Conservation (phyloP, 139 green algal species). For the Eudorina sp. region DNA sequence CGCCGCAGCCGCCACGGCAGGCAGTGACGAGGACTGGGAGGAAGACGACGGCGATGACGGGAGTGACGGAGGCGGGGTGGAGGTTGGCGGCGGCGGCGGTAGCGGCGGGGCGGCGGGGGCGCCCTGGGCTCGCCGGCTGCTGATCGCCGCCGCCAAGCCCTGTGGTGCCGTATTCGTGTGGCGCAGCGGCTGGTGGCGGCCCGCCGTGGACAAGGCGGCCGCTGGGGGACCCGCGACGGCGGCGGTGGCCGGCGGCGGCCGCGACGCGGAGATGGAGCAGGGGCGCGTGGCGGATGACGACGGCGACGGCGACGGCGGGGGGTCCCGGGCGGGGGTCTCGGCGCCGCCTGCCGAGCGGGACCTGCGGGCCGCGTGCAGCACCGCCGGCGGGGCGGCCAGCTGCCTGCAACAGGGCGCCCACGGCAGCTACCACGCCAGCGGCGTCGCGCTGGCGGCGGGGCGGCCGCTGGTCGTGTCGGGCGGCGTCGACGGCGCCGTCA, state of each 20-base stretch:
- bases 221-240: background rate
- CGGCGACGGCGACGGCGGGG: background rate
- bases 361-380: background rate
- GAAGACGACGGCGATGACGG: too few species aligned
- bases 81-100: background rate
- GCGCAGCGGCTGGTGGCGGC: conserved; percentile 13
- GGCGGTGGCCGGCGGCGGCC: background rate
- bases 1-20: background rate
- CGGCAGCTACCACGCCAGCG: background rate
- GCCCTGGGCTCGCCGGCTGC: conserved; percentile 7
- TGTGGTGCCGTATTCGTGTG: conserved; percentile 7
- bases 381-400: conserved; percentile 2
- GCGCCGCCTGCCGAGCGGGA: background rate
- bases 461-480: conserved; percentile 20
- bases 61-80: background rate
- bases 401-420: conserved; percentile 15
- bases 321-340: too few species aligned
- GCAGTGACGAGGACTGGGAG: too few species aligned
- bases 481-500: background rate
- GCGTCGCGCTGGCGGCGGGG: conserved; percentile 18
- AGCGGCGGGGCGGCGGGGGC: background rate
- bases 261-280: too few species aligned
- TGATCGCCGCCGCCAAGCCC: conserved; percentile 24
- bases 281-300: background rate
- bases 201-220: background rate